Evolutionary conservation across 805 yeast species (phyloP).

Genomic region (Ogataea degrootiae): DNA sequence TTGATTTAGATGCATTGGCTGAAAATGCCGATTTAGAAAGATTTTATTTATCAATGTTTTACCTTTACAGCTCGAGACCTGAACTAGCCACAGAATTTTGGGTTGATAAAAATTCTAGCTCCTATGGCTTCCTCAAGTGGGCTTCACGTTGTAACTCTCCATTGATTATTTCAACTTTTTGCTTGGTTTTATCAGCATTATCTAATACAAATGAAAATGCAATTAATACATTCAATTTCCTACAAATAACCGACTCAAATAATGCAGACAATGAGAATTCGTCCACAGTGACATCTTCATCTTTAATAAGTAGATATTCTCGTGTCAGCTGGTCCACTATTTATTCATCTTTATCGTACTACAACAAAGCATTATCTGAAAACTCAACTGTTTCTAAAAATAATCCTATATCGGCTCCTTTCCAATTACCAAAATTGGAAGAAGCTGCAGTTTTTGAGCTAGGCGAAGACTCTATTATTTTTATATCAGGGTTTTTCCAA

Average conservation of each 20-base stretch:
- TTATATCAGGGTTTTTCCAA: conserved; percentile 69
- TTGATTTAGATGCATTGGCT: conserved; percentile 58
- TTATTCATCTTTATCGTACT: conserved; percentile 30
- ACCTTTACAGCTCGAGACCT: conserved; percentile 60
- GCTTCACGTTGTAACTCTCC: conserved; percentile 75
- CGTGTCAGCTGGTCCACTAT: conserved; percentile 34
- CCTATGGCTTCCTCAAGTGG: conserved; percentile 85
- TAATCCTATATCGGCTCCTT: conserved; percentile 1
- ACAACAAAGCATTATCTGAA: conserved; percentile 25
- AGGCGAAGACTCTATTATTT: conserved; percentile 75
- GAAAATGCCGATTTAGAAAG: conserved; percentile 83
- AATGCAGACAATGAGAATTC: conserved; percentile 8
- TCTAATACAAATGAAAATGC: conserved; percentile 58
- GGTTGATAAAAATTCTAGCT: conserved; percentile 58
- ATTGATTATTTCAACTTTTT: conserved; percentile 75
- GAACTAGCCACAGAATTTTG: conserved; percentile 59
- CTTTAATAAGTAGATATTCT: conserved; percentile 24
- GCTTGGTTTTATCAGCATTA: conserved; percentile 73
- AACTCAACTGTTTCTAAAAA: neutral
- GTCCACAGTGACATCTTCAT: conserved; percentile 10
- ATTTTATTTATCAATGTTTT: conserved; percentile 71
- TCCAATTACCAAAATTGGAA: conserved; percentile 5
- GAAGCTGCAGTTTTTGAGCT: conserved; percentile 44
- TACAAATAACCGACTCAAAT: conserved; percentile 30
- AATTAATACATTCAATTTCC: conserved; percentile 44